A percentile compares a stretch with the other conserved stretches of the same genome.
These are phyloP conservation scores for Tripterygium wilfordii DNA, from an alignment of 177 flowering plant species.

Conservation along the genomic window DNA sequence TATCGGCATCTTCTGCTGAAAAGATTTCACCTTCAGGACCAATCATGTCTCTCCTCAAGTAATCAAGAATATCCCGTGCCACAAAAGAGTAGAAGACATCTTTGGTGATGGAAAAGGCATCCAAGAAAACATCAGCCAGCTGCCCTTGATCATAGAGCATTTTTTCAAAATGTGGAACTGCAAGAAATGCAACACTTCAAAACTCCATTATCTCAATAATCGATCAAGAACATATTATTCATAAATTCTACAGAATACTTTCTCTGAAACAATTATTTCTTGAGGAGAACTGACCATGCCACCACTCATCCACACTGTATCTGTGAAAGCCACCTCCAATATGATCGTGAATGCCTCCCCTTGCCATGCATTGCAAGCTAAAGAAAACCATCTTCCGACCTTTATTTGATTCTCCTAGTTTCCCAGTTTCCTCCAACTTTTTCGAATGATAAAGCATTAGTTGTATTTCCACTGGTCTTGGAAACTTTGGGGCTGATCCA, in stretches of 20 bases:
- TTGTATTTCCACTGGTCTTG: constrained; percentile 90
- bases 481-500: constrained; percentile 94
- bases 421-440: constrained; percentile 54
- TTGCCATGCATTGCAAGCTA: constrained; percentile 85
- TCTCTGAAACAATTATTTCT: background rate
- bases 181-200: constrained; percentile 16
- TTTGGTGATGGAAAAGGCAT: constrained; percentile 65
- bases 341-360: constrained; percentile 93
- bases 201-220: background rate
- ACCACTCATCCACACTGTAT: constrained; percentile 94
- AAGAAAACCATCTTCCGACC: constrained; percentile 49
- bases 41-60: constrained; percentile 84
- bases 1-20: constrained; percentile 99
- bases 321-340: constrained; percentile 98
- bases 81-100: constrained; percentile 52
- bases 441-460: constrained; percentile 71
- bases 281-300: constrained; percentile 74
- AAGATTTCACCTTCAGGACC: constrained; percentile 80
- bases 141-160: constrained; percentile 99
- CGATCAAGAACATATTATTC: background rate
- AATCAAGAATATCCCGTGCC: constrained; percentile 82
- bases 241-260: background rate
- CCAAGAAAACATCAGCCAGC: constrained; percentile 71
- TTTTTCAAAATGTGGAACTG: constrained; percentile 99
- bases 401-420: constrained; percentile 47